Conservation (phyloP, 2,329 filamentous ascomycete genomes). For the Dactylellina drechsleri region DNA sequence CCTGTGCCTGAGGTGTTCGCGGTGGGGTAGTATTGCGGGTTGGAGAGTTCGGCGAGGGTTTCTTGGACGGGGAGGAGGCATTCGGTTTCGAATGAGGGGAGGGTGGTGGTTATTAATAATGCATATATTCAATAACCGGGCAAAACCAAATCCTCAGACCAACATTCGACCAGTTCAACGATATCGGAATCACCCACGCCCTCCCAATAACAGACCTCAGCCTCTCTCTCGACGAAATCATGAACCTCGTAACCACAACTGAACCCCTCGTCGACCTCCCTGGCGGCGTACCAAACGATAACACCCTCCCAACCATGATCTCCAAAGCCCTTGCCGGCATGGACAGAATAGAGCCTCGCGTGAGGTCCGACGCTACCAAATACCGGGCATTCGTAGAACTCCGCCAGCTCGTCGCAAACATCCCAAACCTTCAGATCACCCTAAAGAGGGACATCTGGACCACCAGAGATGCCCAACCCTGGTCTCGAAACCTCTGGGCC, state of each 20-base stretch:
- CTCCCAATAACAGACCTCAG: not conserved
- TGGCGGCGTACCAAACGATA: too few relatives aligned
- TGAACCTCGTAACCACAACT: constrained; percentile 3
- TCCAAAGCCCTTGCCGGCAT: not conserved
- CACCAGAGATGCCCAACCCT: constrained; percentile 14
- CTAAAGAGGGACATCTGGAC: constrained; percentile 16
- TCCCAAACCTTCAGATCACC: constrained; percentile 3
- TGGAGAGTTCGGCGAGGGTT: constrained; percentile 3
- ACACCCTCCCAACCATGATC: constrained; percentile 2
- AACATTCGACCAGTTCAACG: constrained; percentile 21
- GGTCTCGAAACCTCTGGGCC: constrained; percentile 17
- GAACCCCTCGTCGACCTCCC: not conserved
- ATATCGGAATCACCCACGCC: not conserved
- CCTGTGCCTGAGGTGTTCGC: constrained; percentile 11
- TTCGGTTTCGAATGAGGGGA: constrained; percentile 26
- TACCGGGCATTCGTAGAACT: too few relatives aligned
- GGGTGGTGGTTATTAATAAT: constrained; percentile 3
- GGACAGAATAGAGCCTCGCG: too few relatives aligned
- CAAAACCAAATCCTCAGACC: not conserved
- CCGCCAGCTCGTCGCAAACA: not conserved
- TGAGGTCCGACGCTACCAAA: too few relatives aligned
- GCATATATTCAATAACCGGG: not conserved
- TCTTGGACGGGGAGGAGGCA: constrained; percentile 15
- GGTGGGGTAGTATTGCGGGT: constrained; percentile 8
- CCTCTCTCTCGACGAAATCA: not conserved